phyloP scores from a whole-genome alignment of 345 rosid genomes.

The Populus ilicifolia region DNA sequence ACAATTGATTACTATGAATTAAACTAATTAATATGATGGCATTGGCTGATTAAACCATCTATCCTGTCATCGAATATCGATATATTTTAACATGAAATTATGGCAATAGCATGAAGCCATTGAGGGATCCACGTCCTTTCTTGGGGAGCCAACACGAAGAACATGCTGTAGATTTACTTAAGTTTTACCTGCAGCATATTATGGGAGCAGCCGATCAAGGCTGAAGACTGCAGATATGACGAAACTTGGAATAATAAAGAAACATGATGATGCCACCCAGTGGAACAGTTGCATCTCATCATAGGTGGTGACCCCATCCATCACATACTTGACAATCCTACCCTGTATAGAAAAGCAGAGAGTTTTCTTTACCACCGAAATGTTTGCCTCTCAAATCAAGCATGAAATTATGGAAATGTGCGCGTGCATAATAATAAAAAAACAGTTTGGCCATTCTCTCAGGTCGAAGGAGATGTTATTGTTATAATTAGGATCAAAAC shows the following conservation, averaged over 20 bases:
- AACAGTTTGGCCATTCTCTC: too few relatives aligned
- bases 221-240: not conserved
- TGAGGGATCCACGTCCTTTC: too few relatives aligned
- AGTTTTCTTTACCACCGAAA: not conserved
- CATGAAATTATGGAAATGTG: not conserved
- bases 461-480: too few relatives aligned
- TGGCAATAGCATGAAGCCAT: too few relatives aligned
- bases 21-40: too few relatives aligned
- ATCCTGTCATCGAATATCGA: too few relatives aligned
- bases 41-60: too few relatives aligned
- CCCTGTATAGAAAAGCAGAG: not conserved
- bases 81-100: too few relatives aligned
- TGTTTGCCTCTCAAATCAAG: not conserved
- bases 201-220: not conserved
- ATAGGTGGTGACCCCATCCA: constrained; percentile 22
- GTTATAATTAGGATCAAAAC: too few relatives aligned
- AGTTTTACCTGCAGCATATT: not conserved
- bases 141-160: not conserved
- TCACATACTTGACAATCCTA: not conserved
- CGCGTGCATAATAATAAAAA: not conserved
- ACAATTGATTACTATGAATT: too few relatives aligned
- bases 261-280: constrained; percentile 23
- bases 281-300: constrained; percentile 23
- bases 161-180: not conserved
- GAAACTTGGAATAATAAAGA: constrained; percentile 3